phyloP scores from a whole-genome alignment of 768 basidiomycete genomes.

The Tylopilus balloui region DNA sequence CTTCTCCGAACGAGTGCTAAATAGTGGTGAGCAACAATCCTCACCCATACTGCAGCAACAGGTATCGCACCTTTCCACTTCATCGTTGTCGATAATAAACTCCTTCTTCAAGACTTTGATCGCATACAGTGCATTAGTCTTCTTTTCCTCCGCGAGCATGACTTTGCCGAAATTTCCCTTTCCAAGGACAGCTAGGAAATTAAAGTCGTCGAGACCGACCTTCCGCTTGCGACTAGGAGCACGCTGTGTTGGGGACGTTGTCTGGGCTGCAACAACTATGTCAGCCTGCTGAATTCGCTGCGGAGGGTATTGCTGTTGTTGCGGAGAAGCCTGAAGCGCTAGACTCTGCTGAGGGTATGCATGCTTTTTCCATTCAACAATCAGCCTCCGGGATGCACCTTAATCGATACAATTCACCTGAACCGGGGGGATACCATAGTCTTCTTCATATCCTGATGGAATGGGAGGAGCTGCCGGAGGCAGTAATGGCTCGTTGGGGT shows the following conservation, averaged over 20 bases:
- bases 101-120: conserved; percentile 99
- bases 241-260: conserved; percentile 37
- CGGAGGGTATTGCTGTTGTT: conserved; percentile 23
- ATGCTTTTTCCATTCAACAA: conserved; percentile 9
- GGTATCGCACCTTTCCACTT: conserved; percentile 84
- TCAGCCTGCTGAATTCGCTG: conserved; percentile 33
- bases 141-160: conserved; percentile 99
- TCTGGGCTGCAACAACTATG: conserved; percentile 23
- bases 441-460: conserved; percentile 27
- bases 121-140: conserved; percentile 81
- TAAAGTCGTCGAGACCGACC: conserved; percentile 97
- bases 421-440: conserved; percentile 16
- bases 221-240: conserved; percentile 63
- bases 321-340: conserved; percentile 16
- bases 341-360: conserved; percentile 25
- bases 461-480: conserved; percentile 18
- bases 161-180: conserved; percentile 99
- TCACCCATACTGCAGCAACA: neutral
- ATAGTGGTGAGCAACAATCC: conserved; percentile 1
- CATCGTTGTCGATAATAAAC: conserved; percentile 99
- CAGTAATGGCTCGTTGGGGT: conserved; percentile 31
- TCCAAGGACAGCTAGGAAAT: conserved; percentile 95
- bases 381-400: conserved; percentile 4
- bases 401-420: conserved; percentile 19
- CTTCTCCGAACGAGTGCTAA: conserved; percentile 96